Percentiles rank a stretch among this genome's conserved stretches.
Evolutionary conservation across 2,329 filamentous ascomycete species (phyloP).

Genomic region (Hypoxylon sp.): DNA sequence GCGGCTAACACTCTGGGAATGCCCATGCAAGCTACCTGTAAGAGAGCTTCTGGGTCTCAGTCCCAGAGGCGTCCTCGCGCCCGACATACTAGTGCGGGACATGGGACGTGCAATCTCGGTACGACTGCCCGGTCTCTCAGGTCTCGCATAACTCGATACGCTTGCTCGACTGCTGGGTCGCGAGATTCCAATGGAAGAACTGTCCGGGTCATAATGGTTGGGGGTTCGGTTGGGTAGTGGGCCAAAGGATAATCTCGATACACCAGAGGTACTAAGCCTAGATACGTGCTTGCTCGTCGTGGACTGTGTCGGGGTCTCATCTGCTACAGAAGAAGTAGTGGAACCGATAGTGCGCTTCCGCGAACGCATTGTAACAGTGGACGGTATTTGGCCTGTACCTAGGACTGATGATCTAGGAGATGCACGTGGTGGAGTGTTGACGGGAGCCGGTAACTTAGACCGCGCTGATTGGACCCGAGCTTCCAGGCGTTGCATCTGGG

Average conservation of each 20-base stretch:
- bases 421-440: conserved; percentile 80
- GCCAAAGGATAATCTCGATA: conserved; percentile 75
- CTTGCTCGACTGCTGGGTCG: conserved; percentile 83
- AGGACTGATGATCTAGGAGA: conserved; percentile 75
- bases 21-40: conserved; percentile 72
- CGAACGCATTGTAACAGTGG: conserved; percentile 75
- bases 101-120: conserved; percentile 73
- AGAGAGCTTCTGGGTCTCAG: conserved; percentile 79
- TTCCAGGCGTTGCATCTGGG: conserved; percentile 97
- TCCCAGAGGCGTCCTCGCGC: conserved; percentile 75
- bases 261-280: conserved; percentile 73
- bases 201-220: conserved; percentile 60
- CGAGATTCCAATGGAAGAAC: conserved; percentile 63
- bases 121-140: conserved; percentile 68
- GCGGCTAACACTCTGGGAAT: conserved; percentile 71
- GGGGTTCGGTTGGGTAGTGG: conserved; percentile 68
- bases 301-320: conserved; percentile 67
- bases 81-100: conserved; percentile 74
- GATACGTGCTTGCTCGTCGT: conserved; percentile 66
- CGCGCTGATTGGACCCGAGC: conserved; percentile 91
- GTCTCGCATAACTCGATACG: conserved; percentile 59
- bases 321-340: conserved; percentile 64
- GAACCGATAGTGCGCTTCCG: conserved; percentile 77
- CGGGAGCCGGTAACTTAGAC: conserved; percentile 89
- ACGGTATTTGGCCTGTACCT: conserved; percentile 62